Evolutionary conservation across 106 monocot species (phyloP), one percentile per base, ranked within the genome.

Genomic region (Allium cepa): DNA sequence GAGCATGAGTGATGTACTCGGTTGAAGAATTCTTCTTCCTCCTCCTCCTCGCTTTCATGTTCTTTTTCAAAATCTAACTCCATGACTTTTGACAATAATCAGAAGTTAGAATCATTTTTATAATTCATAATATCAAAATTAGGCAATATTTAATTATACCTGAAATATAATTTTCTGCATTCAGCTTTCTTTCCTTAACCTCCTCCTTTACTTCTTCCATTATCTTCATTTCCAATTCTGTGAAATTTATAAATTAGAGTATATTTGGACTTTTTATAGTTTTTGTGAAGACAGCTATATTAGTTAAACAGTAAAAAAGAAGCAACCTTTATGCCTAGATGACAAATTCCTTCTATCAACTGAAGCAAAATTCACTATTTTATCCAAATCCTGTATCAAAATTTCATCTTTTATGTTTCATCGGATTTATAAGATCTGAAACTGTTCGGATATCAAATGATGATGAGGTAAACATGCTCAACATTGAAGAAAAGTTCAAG

Each of bases 1-100:
- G 90, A 79, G 70, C 82, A 76, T 4, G 82, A 80, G 47, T 79
- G 71, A 50, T 72, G 77, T 28, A 64, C 49, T 60, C 82, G 67
- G 51, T 81, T 66, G 70, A 73, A 26, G 17, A 46, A 47, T 63
- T 67, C 71, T 27, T 68, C 75, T 66, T 45, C 62, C 10, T 71
- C 47, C 60, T 76, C 53, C 60, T 76, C 53, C 50, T 71, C 81
- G 27, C 69, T 69, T 68, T 56, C 53, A 46, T 55, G 50, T 18
- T 56, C 56, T 27, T 49, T 27, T 50, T 60, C 59, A 17, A 26
- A 50, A 26, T 12, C 67, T 67, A 6, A 9, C 26, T 11, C 53
- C 11, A 12, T 55, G 11, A 55, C 7, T 11, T 11, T 55, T 55
- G 11, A 55, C 11, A 12, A 55, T 4, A 11, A 12, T 15, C 53